Conservation (phyloP, 2,329 filamentous ascomycete genomes). For the Aphanocladium album region DNA sequence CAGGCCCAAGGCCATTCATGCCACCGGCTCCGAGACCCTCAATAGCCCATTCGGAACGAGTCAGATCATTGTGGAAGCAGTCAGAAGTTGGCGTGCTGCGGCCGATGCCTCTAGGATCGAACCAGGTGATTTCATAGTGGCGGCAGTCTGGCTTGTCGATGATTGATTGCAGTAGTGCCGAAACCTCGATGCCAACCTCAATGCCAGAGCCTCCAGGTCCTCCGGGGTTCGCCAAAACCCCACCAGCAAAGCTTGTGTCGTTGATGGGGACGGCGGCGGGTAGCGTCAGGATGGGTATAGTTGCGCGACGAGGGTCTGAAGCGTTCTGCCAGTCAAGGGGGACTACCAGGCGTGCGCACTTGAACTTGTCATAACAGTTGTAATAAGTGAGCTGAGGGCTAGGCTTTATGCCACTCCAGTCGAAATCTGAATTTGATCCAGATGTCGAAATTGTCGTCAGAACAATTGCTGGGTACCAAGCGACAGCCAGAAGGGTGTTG, state of each 20-base stretch:
- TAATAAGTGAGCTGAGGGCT: conserved; percentile 27
- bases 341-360: conserved; percentile 30
- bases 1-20: not conserved
- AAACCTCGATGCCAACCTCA: conserved; percentile 14
- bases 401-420: conserved; percentile 17
- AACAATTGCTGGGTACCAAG: not conserved
- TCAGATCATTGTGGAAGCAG: conserved; percentile 24
- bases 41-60: not conserved
- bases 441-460: too few relatives aligned
- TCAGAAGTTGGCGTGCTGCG: conserved; percentile 25
- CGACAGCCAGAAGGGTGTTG: not conserved
- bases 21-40: not conserved
- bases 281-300: conserved; percentile 29
- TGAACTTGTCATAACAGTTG: conserved; percentile 25
- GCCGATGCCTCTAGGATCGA: conserved; percentile 31
- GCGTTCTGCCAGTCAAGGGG: conserved; percentile 29
- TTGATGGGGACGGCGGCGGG: conserved; percentile 26
- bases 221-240: conserved; percentile 31
- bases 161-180: conserved; percentile 20
- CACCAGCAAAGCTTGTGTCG: conserved; percentile 28
- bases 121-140: conserved; percentile 31
- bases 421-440: not conserved
- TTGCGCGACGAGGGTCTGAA: conserved; percentile 20
- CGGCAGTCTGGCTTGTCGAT: conserved; percentile 18
- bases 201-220: conserved; percentile 33